Evolutionary conservation across 306 rosid species (phyloP).

Genomic region (Sphenostylis stenocarpa): DNA sequence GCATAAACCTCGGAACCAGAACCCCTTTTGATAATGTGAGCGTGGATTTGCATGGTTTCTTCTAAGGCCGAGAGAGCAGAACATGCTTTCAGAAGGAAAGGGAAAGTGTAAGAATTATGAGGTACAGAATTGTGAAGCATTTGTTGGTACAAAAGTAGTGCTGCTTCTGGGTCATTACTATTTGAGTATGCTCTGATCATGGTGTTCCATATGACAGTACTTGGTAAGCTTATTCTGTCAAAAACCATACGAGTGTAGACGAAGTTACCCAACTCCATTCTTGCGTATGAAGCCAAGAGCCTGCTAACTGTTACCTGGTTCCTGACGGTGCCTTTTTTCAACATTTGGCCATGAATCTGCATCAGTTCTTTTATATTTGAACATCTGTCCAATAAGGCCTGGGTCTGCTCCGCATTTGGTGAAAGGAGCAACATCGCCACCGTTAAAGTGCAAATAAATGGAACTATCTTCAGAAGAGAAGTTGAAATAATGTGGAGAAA

Average conservation of each 20-base stretch:
- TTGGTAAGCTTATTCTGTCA: slow-evolving; percentile 52
- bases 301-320: slow-evolving; percentile 37
- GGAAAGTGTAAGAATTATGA: slow-evolving; percentile 63
- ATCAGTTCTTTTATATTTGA: slow-evolving; percentile 56
- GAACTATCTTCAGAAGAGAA: slow-evolving; percentile 1
- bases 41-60: slow-evolving; percentile 59
- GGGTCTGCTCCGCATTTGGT: slow-evolving; percentile 33
- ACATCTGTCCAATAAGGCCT: slow-evolving; percentile 58
- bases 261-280: slow-evolving; percentile 45
- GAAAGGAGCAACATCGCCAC: slow-evolving; percentile 35
- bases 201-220: slow-evolving; percentile 63
- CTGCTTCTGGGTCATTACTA: slow-evolving; percentile 52
- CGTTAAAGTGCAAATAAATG: background rate
- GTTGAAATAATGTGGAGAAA: slow-evolving; percentile 7
- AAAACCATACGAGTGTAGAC: slow-evolving; percentile 53
- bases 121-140: slow-evolving; percentile 54
- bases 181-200: slow-evolving; percentile 62
- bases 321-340: slow-evolving; percentile 41
- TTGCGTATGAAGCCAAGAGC: slow-evolving; percentile 49
- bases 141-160: slow-evolving; percentile 52
- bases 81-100: slow-evolving; percentile 78
- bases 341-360: slow-evolving; percentile 66
- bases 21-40: slow-evolving; percentile 58
- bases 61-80: slow-evolving; percentile 47
- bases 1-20: slow-evolving; percentile 58